Conservation (phyloP, 148 eudicot genomes). For the Dianthus caryophyllus region DNA sequence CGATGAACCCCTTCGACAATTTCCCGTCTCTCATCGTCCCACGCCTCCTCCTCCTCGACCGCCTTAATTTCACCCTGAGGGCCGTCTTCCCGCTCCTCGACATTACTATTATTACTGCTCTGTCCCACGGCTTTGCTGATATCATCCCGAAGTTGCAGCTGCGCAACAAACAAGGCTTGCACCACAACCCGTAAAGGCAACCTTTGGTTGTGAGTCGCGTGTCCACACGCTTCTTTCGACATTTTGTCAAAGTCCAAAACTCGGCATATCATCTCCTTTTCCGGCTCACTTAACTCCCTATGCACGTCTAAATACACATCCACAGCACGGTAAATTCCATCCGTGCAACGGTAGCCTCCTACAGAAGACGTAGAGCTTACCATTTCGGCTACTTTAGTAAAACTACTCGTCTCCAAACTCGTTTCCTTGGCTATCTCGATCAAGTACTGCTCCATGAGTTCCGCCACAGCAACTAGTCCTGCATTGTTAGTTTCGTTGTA, state of each 20-base stretch:
- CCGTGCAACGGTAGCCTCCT: slow-evolving; percentile 34
- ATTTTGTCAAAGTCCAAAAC: slow-evolving; percentile 55
- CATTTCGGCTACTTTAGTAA: slow-evolving; percentile 51
- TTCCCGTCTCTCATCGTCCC: slow-evolving; percentile 49
- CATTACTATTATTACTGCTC: slow-evolving; percentile 16
- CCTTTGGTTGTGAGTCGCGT: slow-evolving; percentile 50
- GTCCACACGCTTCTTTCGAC: slow-evolving; percentile 54
- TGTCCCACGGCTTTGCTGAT: slow-evolving; percentile 32
- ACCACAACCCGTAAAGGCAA: slow-evolving; percentile 57
- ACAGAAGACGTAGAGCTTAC: slow-evolving; percentile 29
- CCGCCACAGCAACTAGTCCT: slow-evolving; percentile 46
- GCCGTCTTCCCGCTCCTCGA: slow-evolving; percentile 22
- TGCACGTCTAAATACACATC: slow-evolving; percentile 54
- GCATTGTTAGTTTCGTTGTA: slow-evolving; percentile 15
- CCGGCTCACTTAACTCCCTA: slow-evolving; percentile 43
- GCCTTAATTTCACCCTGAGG: not conserved
- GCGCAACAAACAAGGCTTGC: slow-evolving; percentile 46
- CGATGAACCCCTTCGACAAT: slow-evolving; percentile 24
- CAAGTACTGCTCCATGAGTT: slow-evolving; percentile 59
- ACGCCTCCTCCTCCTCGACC: slow-evolving; percentile 31
- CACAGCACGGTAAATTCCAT: slow-evolving; percentile 65
- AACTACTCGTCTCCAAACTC: slow-evolving; percentile 35
- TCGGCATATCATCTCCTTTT: slow-evolving; percentile 47
- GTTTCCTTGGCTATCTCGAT: slow-evolving; percentile 48
- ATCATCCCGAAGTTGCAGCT: slow-evolving; percentile 50